Conservation (phyloP, 176 grass and related monocot species). For the Ensete glaucum region DNA sequence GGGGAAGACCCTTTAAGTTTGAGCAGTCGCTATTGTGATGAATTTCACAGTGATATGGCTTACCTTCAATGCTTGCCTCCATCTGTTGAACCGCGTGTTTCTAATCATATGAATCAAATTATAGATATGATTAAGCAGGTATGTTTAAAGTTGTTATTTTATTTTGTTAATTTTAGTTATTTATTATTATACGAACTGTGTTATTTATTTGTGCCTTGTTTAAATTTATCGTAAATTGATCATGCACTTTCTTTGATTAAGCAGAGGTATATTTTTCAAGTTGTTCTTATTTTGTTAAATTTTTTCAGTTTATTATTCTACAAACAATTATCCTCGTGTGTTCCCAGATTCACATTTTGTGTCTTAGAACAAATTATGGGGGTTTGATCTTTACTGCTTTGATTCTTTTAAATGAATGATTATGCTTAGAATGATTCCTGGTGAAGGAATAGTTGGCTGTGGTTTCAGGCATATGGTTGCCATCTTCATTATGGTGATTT, state of each 20-base stretch:
- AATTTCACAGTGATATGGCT: constrained; percentile 78
- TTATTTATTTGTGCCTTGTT: neutral
- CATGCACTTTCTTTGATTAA: neutral
- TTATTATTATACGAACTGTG: neutral
- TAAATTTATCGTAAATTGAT: neutral
- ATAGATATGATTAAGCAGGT: constrained; percentile 95
- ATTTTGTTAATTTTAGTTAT: neutral
- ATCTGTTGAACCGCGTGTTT: constrained; percentile 78
- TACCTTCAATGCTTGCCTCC: constrained; percentile 85
- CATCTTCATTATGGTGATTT: neutral
- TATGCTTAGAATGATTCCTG: too few species aligned
- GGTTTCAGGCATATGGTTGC: neutral
- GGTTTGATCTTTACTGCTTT: neutral
- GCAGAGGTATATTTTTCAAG: neutral
- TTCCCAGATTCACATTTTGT: neutral
- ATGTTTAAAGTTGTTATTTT: neutral
- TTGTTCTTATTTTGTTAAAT: neutral
- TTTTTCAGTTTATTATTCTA: too few species aligned
- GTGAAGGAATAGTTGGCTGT: neutral
- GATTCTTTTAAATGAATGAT: neutral
- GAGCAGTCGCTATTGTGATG: constrained; percentile 74
- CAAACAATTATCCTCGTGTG: too few species aligned
- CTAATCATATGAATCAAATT: constrained; percentile 78
- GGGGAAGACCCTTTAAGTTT: constrained; percentile 80
- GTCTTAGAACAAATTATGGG: neutral